phyloP scores from a whole-genome alignment of 2,329 filamentous ascomycete genomes.

The Botrytis deweyae region DNA sequence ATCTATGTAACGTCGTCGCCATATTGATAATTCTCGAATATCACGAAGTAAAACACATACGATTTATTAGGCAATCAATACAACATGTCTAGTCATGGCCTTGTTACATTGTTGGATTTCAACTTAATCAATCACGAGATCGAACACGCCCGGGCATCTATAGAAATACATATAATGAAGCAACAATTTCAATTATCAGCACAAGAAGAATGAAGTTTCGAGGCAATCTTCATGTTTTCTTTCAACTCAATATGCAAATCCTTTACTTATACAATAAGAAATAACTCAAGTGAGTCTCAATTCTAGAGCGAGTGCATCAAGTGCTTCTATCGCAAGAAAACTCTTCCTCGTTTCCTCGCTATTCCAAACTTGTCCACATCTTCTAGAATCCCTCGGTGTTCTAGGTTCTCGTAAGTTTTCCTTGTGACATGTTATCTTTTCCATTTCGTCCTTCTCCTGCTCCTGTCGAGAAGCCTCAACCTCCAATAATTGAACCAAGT shows the following conservation, averaged over 20 bases:
- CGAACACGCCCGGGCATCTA: neutral
- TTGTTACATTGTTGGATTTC: neutral
- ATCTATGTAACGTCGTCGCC: neutral
- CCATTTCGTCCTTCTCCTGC: neutral
- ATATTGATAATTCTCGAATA: neutral
- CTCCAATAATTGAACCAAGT: neutral
- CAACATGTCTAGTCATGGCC: neutral
- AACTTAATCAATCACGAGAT: neutral
- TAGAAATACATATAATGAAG: neutral
- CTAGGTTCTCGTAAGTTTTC: neutral
- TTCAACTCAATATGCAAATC: neutral
- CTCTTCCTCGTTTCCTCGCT: neutral
- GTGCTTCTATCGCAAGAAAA: neutral
- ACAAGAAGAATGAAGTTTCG: too few relatives aligned
- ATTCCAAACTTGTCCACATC: slow-evolving; percentile 10
- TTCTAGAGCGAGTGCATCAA: neutral
- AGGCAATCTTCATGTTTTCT: neutral
- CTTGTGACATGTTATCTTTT: neutral
- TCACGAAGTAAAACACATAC: neutral
- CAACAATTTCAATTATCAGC: too few relatives aligned
- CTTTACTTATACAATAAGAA: neutral
- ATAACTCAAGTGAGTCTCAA: neutral
- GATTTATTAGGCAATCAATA: neutral
- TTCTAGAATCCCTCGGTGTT: neutral
- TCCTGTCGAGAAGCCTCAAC: neutral